phyloP scores from a whole-genome alignment of 306 rosid genomes.

The Fragaria nilgerrensis region DNA sequence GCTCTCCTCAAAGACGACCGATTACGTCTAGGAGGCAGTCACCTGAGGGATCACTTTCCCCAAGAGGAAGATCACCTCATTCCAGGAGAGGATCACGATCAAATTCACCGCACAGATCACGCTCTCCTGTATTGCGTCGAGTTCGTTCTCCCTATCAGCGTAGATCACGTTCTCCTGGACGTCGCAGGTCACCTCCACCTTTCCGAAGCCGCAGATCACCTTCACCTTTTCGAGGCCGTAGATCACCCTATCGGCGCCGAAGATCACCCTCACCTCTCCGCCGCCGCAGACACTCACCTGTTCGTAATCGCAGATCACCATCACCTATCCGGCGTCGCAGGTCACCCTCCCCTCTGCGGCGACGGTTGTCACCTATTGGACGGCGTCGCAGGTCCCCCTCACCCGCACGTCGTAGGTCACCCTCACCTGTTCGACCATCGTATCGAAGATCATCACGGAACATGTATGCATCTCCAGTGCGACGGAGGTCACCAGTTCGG shows the following conservation, averaged over 20 bases:
- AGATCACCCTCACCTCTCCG: constrained; percentile 23
- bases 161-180: constrained; percentile 28
- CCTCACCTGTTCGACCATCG: constrained; percentile 40
- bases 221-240: constrained; percentile 18
- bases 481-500: constrained; percentile 41
- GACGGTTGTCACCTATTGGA: constrained; percentile 33
- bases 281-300: constrained; percentile 24
- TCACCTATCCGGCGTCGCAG: constrained; percentile 14
- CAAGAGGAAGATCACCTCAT: constrained; percentile 24
- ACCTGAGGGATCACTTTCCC: constrained; percentile 45
- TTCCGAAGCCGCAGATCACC: constrained; percentile 27
- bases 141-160: constrained; percentile 21
- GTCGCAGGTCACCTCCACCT: constrained; percentile 25
- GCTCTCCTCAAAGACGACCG: constrained; percentile 47
- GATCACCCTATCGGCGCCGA: constrained; percentile 19
- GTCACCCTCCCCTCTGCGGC: constrained; percentile 41
- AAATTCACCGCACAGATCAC: constrained; percentile 24
- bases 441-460: constrained; percentile 40
- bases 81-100: constrained; percentile 33
- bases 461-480: constrained; percentile 46
- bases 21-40: constrained; percentile 54
- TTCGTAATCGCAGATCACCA: constrained; percentile 15
- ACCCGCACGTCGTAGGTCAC: constrained; percentile 40
- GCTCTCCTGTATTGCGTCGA: constrained; percentile 28
- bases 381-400: constrained; percentile 60